phyloP scores from a whole-genome alignment of 2,329 filamentous ascomycete genomes.

The Phaeosphaeriaceae sp. region DNA sequence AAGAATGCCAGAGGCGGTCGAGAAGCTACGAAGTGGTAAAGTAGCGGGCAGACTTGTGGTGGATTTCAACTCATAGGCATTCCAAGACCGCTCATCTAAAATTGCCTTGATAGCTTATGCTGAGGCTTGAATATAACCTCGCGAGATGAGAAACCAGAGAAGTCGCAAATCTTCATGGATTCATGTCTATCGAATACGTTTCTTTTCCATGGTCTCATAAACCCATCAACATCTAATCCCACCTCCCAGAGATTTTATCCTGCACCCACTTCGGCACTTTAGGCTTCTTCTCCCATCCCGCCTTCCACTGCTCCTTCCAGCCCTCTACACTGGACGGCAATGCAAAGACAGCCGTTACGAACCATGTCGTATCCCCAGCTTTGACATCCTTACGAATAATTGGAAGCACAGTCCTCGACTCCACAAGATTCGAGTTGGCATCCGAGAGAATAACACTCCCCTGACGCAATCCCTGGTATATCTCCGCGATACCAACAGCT shows the following conservation, averaged over 20 bases:
- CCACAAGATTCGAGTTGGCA: slow-evolving; percentile 78
- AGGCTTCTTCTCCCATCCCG: slow-evolving; percentile 66
- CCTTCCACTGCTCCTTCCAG: slow-evolving; percentile 50
- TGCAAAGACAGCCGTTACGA: slow-evolving; percentile 74
- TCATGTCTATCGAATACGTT: slow-evolving; percentile 3
- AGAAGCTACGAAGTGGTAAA: slow-evolving; percentile 55
- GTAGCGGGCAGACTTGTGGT: slow-evolving; percentile 59
- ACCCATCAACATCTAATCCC: slow-evolving; percentile 16
- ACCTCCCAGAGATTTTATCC: slow-evolving; percentile 55
- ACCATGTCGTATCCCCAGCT: slow-evolving; percentile 67
- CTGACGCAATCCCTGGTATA: slow-evolving; percentile 51
- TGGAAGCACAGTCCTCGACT: slow-evolving; percentile 75
- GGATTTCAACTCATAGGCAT: slow-evolving; percentile 53
- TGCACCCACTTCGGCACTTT: slow-evolving; percentile 67
- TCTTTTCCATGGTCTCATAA: background rate
- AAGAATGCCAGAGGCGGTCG: slow-evolving; percentile 56
- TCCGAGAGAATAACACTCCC: slow-evolving; percentile 77
- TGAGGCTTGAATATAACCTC: no score
- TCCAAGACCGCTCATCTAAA: no score
- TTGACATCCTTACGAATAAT: slow-evolving; percentile 69
- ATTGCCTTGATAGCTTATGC: no score
- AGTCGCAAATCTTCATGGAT: background rate
- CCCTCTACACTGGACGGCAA: slow-evolving; percentile 65
- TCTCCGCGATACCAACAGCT: slow-evolving; percentile 59
- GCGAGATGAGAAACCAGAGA: no score